These are phyloP conservation scores for Cryphonectria radicalis DNA, from an alignment of 2,329 filamentous ascomycete species.

Conservation along the genomic window DNA sequence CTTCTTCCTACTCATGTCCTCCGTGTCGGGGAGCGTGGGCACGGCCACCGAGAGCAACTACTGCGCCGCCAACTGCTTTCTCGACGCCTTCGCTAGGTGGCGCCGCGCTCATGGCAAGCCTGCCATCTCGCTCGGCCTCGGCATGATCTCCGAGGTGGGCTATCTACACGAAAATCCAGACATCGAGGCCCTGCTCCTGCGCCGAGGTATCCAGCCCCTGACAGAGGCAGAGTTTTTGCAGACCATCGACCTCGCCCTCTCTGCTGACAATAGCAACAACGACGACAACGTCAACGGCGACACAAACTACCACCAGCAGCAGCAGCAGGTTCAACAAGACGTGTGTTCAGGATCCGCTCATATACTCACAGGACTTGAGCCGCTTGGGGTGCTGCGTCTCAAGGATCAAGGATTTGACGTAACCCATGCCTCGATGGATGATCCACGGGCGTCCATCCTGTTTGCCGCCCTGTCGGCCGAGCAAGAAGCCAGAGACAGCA, in stretches of 20 bases:
- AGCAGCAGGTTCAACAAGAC: neutral
- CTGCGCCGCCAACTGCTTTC: constrained; percentile 42
- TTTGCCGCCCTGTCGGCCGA: constrained; percentile 31
- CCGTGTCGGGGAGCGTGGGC: constrained; percentile 35
- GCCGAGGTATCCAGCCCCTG: constrained; percentile 42
- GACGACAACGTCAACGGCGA: neutral
- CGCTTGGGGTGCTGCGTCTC: neutral
- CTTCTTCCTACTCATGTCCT: constrained; percentile 33
- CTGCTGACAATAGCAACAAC: constrained; percentile 9
- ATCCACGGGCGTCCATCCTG: constrained; percentile 32
- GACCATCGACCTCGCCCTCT: constrained; percentile 35
- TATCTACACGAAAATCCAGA: constrained; percentile 39
- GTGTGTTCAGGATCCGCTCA: neutral
- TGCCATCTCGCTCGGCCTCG: constrained; percentile 42
- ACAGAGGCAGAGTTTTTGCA: constrained; percentile 40
- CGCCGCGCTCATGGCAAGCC: constrained; percentile 38
- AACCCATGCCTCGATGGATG: constrained; percentile 19
- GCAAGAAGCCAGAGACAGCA: neutral
- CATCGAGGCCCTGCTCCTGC: constrained; percentile 42
- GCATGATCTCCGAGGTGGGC: constrained; percentile 38
- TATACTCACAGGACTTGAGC: neutral
- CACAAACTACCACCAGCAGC: neutral
- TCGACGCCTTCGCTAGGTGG: constrained; percentile 41
- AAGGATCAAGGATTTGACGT: constrained; percentile 31
- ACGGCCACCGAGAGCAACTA: constrained; percentile 39